phyloP scores from a whole-genome alignment of 345 rosid genomes.

The Gynandropsis gynandra region DNA sequence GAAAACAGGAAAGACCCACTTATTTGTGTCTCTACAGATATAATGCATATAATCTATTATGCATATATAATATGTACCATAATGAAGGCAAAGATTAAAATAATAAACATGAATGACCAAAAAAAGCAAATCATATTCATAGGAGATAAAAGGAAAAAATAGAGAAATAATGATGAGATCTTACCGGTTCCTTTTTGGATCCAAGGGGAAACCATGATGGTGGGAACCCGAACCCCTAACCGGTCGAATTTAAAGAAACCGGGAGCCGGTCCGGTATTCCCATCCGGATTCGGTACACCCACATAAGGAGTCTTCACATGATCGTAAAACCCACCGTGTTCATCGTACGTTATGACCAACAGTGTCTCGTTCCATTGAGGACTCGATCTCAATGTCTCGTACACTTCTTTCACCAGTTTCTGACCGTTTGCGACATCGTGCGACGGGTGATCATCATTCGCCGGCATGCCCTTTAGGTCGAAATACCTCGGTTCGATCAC shows the following conservation, averaged over 20 bases:
- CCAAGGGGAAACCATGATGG: conserved; percentile 95
- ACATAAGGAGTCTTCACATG: conserved; percentile 81
- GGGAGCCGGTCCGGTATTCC: conserved; percentile 88
- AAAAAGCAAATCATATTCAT: not conserved
- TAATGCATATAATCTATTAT: no score
- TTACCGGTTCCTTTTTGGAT: conserved; percentile 89
- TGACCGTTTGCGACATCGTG: conserved; percentile 90
- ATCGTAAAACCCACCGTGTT: conserved; percentile 92
- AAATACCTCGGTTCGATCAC: conserved; percentile 89
- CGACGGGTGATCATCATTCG: conserved; percentile 91
- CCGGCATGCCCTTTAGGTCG: conserved; percentile 62
- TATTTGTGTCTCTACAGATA: no score
- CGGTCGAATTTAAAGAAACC: conserved; percentile 86
- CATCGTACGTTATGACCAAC: conserved; percentile 80
- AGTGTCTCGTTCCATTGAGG: conserved; percentile 96
- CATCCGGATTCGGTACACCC: conserved; percentile 81
- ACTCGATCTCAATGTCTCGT: conserved; percentile 73
- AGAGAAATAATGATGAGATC: conserved; percentile 1
- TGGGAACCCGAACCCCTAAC: conserved; percentile 88
- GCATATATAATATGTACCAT: no score
- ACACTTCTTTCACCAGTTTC: conserved; percentile 74
- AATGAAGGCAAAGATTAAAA: no score
- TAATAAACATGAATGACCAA: not conserved
- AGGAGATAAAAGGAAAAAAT: not conserved
- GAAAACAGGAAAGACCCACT: no score